Evolutionary conservation across 2,329 filamentous ascomycete genomes (phyloP).

Genomic region (Diplodia seriata): DNA sequence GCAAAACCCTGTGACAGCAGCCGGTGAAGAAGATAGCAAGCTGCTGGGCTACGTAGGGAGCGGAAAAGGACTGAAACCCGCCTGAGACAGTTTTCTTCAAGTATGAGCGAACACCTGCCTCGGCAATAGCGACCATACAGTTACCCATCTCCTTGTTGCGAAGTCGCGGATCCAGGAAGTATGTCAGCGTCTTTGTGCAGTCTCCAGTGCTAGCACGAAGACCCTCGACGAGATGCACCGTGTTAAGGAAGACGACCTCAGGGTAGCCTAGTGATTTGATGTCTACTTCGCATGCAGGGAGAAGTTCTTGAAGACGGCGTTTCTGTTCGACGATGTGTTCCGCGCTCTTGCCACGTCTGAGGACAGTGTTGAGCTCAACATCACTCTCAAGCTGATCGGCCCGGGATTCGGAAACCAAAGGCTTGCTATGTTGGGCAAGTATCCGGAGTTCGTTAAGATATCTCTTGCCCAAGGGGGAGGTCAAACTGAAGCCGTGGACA

Average conservation of each 20-base stretch:
- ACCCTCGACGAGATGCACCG: conserved; percentile 87
- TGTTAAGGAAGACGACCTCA: conserved; percentile 89
- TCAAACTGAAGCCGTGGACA: conserved; percentile 84
- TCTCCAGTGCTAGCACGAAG: conserved; percentile 85
- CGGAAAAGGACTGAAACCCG: conserved; percentile 79
- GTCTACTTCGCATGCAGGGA: conserved; percentile 78
- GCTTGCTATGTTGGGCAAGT: conserved; percentile 85
- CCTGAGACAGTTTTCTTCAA: conserved; percentile 76
- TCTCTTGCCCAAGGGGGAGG: conserved; percentile 74
- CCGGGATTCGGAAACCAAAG: conserved; percentile 85
- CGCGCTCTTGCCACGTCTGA: conserved; percentile 82
- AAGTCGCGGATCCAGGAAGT: conserved; percentile 92
- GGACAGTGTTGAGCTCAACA: conserved; percentile 92
- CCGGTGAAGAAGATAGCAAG: conserved; percentile 83
- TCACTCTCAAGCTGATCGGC: conserved; percentile 93
- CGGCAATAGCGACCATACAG: conserved; percentile 68
- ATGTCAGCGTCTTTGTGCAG: conserved; percentile 86
- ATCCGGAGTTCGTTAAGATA: conserved; percentile 79
- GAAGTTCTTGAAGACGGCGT: conserved; percentile 72
- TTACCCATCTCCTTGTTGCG: conserved; percentile 66
- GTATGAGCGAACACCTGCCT: conserved; percentile 80
- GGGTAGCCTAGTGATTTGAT: conserved; percentile 85
- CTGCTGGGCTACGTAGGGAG: conserved; percentile 87
- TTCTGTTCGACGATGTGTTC: conserved; percentile 83
- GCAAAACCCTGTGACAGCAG: conserved; percentile 92